phyloP scores from a whole-genome alignment of 805 yeast genomes.

The Wickerhamomyces queroliae region DNA sequence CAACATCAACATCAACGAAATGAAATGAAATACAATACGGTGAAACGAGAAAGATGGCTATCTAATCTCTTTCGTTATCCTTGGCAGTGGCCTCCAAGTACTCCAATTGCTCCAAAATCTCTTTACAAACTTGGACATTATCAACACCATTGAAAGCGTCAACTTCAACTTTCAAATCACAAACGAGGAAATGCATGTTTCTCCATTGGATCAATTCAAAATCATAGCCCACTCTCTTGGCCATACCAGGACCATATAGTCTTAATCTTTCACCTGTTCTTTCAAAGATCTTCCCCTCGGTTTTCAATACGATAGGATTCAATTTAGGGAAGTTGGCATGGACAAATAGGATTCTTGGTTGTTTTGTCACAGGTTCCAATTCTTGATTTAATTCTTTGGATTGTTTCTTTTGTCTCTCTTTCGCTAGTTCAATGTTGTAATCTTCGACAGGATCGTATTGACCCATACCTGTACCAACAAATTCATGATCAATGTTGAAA shows the following conservation, averaged over 20 bases:
- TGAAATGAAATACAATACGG: background rate
- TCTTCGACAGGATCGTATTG: slow-evolving; percentile 56
- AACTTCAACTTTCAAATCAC: slow-evolving; percentile 42
- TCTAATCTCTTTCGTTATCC: slow-evolving; percentile 28
- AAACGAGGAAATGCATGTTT: slow-evolving; percentile 47
- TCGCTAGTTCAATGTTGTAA: slow-evolving; percentile 26
- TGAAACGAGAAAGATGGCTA: too few species aligned
- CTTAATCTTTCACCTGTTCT: slow-evolving; percentile 44
- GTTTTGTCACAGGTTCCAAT: slow-evolving; percentile 10
- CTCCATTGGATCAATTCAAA: slow-evolving; percentile 56
- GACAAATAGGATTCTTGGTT: slow-evolving; percentile 41
- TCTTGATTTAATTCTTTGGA: slow-evolving; percentile 12
- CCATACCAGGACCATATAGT: slow-evolving; percentile 53
- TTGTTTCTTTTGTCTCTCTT: slow-evolving; percentile 11
- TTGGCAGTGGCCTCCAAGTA: slow-evolving; percentile 33
- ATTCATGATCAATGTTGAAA: slow-evolving; percentile 31
- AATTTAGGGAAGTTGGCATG: slow-evolving; percentile 67
- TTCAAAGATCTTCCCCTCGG: slow-evolving; percentile 34
- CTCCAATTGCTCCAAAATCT: slow-evolving; percentile 39
- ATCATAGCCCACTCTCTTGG: slow-evolving; percentile 45
- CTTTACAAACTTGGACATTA: slow-evolving; percentile 40
- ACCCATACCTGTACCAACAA: slow-evolving; percentile 60
- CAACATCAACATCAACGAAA: background rate
- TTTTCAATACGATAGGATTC: slow-evolving; percentile 50
- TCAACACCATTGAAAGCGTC: slow-evolving; percentile 37